A percentile compares a stretch with the other conserved stretches of the same genome.
Evolutionary conservation across 495 filamentous ascomycete species (phyloP).

Genomic region (Penicillium coffeae): DNA sequence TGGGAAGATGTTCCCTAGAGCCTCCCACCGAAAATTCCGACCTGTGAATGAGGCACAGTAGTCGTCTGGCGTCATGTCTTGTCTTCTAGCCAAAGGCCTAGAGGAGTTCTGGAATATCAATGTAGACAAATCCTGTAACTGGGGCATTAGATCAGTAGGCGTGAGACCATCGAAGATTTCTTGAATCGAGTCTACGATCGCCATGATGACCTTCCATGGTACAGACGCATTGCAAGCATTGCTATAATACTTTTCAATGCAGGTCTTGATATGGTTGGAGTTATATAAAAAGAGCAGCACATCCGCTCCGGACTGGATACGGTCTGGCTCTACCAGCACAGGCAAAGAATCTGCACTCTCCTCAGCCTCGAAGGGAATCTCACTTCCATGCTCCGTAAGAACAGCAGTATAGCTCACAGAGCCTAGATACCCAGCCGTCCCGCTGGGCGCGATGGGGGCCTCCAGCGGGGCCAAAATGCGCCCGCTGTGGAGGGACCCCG

Average conservation of each 20-base stretch:
- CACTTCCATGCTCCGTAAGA: constrained; percentile 35
- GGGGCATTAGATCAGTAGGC: constrained; percentile 19
- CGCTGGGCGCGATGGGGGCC: constrained; percentile 19
- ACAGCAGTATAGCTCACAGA: constrained; percentile 50
- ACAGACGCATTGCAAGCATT: constrained; percentile 19
- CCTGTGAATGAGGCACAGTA: constrained; percentile 47
- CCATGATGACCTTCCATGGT: constrained; percentile 22
- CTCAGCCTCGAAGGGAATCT: constrained; percentile 37
- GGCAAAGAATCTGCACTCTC: constrained; percentile 26
- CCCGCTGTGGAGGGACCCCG: constrained; percentile 20
- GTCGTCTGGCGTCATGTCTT: constrained; percentile 31
- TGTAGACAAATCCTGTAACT: constrained; percentile 27
- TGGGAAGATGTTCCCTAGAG: constrained; percentile 50
- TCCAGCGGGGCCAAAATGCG: constrained; percentile 24
- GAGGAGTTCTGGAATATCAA: constrained; percentile 35
- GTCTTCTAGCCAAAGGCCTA: constrained; percentile 21
- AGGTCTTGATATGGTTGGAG: constrained; percentile 16
- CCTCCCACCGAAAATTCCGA: constrained; percentile 55
- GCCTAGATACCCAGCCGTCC: constrained; percentile 41
- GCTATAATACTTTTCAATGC: constrained; percentile 27
- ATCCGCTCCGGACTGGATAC: constrained; percentile 38
- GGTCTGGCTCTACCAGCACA: constrained; percentile 24
- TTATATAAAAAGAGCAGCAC: constrained; percentile 42
- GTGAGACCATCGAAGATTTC: constrained; percentile 25
- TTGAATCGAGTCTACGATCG: constrained; percentile 26